Evolutionary conservation across 2,329 filamentous ascomycete genomes (phyloP).

Genomic region (Aspergillus glaucus): DNA sequence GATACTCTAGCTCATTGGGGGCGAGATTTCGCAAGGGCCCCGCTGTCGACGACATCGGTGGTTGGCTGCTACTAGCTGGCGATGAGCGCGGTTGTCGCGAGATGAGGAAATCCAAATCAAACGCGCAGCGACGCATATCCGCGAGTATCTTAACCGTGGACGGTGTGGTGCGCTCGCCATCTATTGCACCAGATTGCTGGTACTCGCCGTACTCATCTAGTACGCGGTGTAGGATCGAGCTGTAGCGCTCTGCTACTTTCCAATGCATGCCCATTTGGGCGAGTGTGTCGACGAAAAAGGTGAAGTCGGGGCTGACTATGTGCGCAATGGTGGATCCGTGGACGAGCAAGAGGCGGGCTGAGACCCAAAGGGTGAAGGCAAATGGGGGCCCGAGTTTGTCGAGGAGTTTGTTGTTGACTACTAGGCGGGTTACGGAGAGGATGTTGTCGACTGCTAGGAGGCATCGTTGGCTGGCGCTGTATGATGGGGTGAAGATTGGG

Average conservation of each 20-base stretch:
- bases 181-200: conserved; percentile 51
- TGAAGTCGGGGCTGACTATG: conserved; percentile 71
- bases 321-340: conserved; percentile 86
- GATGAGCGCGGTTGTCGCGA: conserved; percentile 62
- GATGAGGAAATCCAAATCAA: conserved; percentile 84
- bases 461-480: conserved; percentile 76
- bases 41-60: conserved; percentile 15
- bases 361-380: conserved; percentile 89
- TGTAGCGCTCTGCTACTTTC: conserved; percentile 80
- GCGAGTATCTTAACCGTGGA: conserved; percentile 80
- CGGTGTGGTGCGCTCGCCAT: conserved; percentile 68
- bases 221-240: conserved; percentile 70
- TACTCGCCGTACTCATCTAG: conserved; percentile 80
- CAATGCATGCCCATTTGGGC: conserved; percentile 75
- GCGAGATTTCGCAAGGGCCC: conserved; percentile 60
- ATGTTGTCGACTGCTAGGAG: conserved; percentile 78
- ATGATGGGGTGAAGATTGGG: conserved; percentile 82
- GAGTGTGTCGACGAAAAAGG: conserved; percentile 75
- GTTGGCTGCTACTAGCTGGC: conserved; percentile 29
- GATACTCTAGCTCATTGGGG: conserved; percentile 78
- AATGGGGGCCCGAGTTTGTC: conserved; percentile 82
- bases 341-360: conserved; percentile 76
- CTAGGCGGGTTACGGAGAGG: conserved; percentile 69
- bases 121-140: conserved; percentile 86
- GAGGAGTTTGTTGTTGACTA: conserved; percentile 67